Base-by-base conservation (phyloP, 345 rosid genomes). In the Raphanus sativus region DNA sequence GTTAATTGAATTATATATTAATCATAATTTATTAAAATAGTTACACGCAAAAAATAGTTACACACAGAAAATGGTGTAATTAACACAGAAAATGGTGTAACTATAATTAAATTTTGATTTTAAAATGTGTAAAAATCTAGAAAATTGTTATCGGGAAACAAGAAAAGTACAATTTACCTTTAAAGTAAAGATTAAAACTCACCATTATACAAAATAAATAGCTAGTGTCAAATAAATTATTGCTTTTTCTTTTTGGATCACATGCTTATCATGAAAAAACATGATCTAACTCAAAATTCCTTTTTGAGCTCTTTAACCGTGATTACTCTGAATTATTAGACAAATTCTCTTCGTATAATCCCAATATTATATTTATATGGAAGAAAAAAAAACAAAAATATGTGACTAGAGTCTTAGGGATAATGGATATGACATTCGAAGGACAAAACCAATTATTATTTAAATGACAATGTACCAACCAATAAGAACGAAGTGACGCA, bases 401-500 rank as follows among this genome's bases (percentile, higher is more conserved):
- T 33, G 29, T 67, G 69, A 54, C 34, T 21, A 21, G 21, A 21
- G 21, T 21, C 21, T 73, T 73, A 73, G 65, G 42, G 74, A 61
- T 69, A 70, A 64, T 73, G 56, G 15, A 72, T 78, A 79, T 65
- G 77, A 80, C 75, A 77, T 56, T 29, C 29, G 5, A 10, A 71
- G 62, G 67, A 71, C 56, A 66, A 45, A 16, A 11, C 11, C 2
- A 65, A 15, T 0, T 55, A 66, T 66, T 72, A 78, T 25, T 48
- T 60, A 59, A 73, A 80, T 86, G 80, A 64, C 79, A 87, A 80
- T 12, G 8, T 38, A 60, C 29, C 34, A 59, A 64, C 94, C 96
- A 90, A 90, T 87, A 77, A 67, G 74, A 72, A 85, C n/a, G 79
- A 82, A 77, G 60, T 63, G 81, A 86, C 13, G 34, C 62, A 82